Base-by-base conservation (phyloP, 306 rosid species). In the Acacia confusa region DNA sequence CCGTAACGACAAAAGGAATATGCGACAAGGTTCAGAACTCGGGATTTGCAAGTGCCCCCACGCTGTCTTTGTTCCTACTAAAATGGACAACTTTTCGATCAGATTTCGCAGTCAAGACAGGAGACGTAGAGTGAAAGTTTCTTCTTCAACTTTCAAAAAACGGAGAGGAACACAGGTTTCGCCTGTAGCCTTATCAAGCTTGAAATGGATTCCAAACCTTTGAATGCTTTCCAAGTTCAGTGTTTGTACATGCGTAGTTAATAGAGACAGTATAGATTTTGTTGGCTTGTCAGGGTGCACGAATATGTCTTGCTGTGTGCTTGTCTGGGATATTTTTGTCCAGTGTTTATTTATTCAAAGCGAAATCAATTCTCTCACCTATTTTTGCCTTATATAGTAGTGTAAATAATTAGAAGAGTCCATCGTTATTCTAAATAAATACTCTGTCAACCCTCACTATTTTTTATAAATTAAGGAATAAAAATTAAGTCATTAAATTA, bases 1-100 rank as follows among this genome's bases (percentile, higher is more conserved):
- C 30, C 28, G 30, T 16, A 30, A 14, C 15, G 22, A 15, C 52
- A 28, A 19, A 36, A 70, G 82, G 90, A 84, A 84, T 84, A 81
- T 87, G 77, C 87, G 82, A 68, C 36, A 32, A 60, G 47, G 16
- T 19, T 55, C 25, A 3, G 27, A 55, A 55, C 30, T 75, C 25
- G 17, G 45, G 43, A 7, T n/a, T 11, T 53, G 2, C 16, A 66
- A 5, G 61, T 40, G 38, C 65, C 4, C 22, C 45, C 20, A 6
- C 41, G 48, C 40, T 16, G 1, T 11, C 38, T 34, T 22, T 25
- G 68, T 40, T 57, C 6, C 24, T 11, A 9, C 70, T 11, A 20
- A 17, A 3, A 15, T 15, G 60, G 24, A 53, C 60, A 53, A 16
- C 30, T 45, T 52, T 6, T 14, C 4, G 22, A 38, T 36, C 27